These are phyloP conservation scores for Petunia secreta DNA, from an alignment of 257 asterid genomes.

Conservation along the genomic window DNA sequence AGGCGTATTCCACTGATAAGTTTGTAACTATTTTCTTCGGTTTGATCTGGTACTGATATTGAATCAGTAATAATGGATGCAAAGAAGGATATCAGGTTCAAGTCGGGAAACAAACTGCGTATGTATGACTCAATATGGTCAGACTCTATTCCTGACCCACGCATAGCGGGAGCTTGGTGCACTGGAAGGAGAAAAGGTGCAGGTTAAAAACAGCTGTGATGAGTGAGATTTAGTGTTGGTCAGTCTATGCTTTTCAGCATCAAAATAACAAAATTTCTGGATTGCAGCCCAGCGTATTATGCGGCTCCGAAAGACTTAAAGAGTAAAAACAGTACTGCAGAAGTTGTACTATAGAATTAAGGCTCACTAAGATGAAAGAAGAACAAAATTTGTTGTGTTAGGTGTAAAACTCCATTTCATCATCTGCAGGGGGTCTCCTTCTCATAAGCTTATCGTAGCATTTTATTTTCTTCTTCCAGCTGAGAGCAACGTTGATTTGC, in stretches of 20 bases:
- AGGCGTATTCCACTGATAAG: background rate
- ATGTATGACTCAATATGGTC: too few relatives aligned
- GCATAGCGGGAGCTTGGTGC: too few relatives aligned
- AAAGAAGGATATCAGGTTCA: too few relatives aligned
- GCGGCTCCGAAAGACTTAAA: too few relatives aligned
- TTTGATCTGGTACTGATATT: too few relatives aligned
- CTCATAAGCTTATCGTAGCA: constrained; percentile 77
- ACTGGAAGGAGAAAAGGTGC: background rate
- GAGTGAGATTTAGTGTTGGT: background rate
- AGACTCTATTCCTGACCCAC: too few relatives aligned
- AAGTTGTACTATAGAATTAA: background rate
- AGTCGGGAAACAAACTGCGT: too few relatives aligned
- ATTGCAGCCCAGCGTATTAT: background rate
- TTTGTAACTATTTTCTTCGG: background rate
- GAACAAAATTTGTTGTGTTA: background rate
- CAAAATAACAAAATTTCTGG: too few relatives aligned
- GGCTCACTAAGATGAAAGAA: background rate
- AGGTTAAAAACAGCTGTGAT: background rate
- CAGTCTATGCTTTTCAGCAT: background rate
- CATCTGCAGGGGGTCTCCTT: constrained; percentile 84
- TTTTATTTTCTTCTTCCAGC: constrained; percentile 90
- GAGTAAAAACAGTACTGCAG: background rate
- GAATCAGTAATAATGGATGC: background rate
- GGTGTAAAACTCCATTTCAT: constrained; percentile 67
- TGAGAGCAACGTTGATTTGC: constrained; percentile 84